Percentiles rank a stretch among this genome's conserved stretches.
These are phyloP conservation scores for Phytophthora sp. DNA, from an alignment of 352 stramenopile genomes.

Conservation along the genomic window DNA sequence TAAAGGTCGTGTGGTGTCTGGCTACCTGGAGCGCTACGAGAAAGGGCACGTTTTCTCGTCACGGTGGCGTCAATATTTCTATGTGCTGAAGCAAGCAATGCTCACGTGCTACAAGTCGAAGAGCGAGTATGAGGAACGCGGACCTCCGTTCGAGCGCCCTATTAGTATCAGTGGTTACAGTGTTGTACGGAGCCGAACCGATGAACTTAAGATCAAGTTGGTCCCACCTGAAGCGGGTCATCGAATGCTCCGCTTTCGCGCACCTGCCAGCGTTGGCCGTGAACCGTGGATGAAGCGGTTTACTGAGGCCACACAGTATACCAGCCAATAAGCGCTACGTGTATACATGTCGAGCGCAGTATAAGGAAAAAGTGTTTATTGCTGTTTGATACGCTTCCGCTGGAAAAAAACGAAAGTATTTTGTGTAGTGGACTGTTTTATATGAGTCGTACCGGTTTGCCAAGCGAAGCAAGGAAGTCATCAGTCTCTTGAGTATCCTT, in stretches of 20 bases:
- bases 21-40: slow-evolving; percentile 80
- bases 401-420: no score
- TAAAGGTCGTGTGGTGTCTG: slow-evolving; percentile 67
- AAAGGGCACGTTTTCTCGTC: slow-evolving; percentile 77
- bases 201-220: slow-evolving; percentile 85
- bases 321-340: slow-evolving; percentile 23
- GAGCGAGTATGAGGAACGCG: slow-evolving; percentile 70
- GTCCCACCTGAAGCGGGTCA: slow-evolving; percentile 66
- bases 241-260: slow-evolving; percentile 73
- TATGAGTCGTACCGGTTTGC: slow-evolving; percentile 37
- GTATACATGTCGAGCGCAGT: neutral
- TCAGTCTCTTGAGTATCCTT: slow-evolving; percentile 24
- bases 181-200: slow-evolving; percentile 72
- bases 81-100: slow-evolving; percentile 68
- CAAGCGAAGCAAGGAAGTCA: slow-evolving; percentile 39
- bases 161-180: slow-evolving; percentile 71
- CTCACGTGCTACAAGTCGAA: slow-evolving; percentile 83
- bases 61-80: slow-evolving; percentile 83
- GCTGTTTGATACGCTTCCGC: no score
- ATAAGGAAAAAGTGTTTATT: no score
- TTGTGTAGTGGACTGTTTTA: slow-evolving; percentile 5
- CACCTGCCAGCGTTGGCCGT: slow-evolving; percentile 71
- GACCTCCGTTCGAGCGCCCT: slow-evolving; percentile 50
- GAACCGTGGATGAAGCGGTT: slow-evolving; percentile 85
- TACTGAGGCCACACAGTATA: slow-evolving; percentile 65